Conservation (phyloP, 768 basidiomycete species). For the Boletus edulis region DNA sequence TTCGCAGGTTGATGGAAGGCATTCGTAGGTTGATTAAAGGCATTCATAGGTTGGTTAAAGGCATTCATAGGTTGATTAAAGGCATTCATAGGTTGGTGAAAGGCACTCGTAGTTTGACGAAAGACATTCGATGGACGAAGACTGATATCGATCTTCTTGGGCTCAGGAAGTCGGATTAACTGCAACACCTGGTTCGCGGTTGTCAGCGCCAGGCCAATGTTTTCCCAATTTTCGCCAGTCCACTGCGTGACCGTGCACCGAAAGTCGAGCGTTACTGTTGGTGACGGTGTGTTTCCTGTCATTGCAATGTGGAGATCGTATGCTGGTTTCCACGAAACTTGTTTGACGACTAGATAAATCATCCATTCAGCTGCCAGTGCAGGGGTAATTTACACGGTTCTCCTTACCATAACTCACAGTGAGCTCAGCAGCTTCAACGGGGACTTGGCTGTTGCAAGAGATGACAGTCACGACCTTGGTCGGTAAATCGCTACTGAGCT, state of each 20-base stretch:
- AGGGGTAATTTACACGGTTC: background rate
- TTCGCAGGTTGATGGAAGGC: background rate
- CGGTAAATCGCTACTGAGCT: background rate
- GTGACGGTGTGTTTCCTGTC: conserved; percentile 9
- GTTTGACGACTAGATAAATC: conserved; percentile 8
- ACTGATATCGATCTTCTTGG: conserved; percentile 15
- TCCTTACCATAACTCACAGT: conserved; percentile 19
- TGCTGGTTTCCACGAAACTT: conserved; percentile 18
- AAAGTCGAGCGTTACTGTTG: conserved; percentile 23
- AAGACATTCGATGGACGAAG: background rate
- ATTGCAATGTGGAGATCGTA: conserved; percentile 19
- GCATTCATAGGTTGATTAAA: too few relatives aligned
- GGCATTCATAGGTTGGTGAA: background rate
- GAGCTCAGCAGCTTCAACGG: conserved; percentile 12
- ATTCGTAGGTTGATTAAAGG: background rate
- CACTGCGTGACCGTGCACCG: conserved; percentile 28
- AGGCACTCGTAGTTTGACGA: background rate
- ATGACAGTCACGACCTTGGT: conserved; percentile 10
- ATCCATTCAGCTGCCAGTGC: background rate
- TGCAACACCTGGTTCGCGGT: conserved; percentile 21
- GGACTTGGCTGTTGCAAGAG: background rate
- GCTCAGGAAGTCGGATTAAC: conserved; percentile 21
- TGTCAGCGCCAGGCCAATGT: conserved; percentile 23
- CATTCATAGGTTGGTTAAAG: too few relatives aligned
- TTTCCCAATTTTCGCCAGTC: conserved; percentile 33